phyloP scores from a whole-genome alignment of 768 basidiomycete species.

The Lentinus brumalis region DNA sequence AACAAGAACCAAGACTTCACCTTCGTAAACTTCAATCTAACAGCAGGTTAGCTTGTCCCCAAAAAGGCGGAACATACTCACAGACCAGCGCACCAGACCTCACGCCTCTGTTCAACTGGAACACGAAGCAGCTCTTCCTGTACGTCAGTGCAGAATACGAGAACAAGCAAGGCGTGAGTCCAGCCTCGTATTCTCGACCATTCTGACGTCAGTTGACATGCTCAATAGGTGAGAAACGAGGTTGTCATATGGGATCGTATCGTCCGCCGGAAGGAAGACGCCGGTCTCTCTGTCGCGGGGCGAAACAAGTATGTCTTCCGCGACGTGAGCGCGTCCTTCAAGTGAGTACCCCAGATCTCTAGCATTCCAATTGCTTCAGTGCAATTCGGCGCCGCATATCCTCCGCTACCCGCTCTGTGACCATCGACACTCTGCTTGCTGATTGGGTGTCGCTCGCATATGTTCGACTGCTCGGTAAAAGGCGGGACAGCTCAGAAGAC shows the following conservation, averaged over 20 bases:
- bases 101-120: conserved; percentile 87
- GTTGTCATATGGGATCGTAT: conserved; percentile 95
- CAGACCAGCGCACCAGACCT: conserved; percentile 54
- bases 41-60: conserved; percentile 58
- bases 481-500: no score
- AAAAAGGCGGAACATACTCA: neutral
- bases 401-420: neutral
- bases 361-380: neutral
- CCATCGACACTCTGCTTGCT: neutral
- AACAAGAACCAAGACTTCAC: conserved; percentile 73
- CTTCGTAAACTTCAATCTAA: conserved; percentile 79
- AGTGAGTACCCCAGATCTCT: conserved; percentile 49
- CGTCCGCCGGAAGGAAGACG: conserved; percentile 77
- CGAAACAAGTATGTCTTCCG: conserved; percentile 87
- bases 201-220: neutral
- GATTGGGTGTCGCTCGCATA: no score
- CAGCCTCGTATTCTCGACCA: neutral
- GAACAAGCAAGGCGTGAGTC: conserved; percentile 68
- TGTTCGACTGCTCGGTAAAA: no score
- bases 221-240: conserved; percentile 61
- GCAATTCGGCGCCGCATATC: neutral
- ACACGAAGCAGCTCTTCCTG: conserved; percentile 93
- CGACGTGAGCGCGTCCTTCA: conserved; percentile 73
- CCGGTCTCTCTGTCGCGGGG: conserved; percentile 60
- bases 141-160: conserved; percentile 86